Evolutionary conservation across 495 filamentous ascomycete species (phyloP).

Genomic region (Lentithecium fluviatile): DNA sequence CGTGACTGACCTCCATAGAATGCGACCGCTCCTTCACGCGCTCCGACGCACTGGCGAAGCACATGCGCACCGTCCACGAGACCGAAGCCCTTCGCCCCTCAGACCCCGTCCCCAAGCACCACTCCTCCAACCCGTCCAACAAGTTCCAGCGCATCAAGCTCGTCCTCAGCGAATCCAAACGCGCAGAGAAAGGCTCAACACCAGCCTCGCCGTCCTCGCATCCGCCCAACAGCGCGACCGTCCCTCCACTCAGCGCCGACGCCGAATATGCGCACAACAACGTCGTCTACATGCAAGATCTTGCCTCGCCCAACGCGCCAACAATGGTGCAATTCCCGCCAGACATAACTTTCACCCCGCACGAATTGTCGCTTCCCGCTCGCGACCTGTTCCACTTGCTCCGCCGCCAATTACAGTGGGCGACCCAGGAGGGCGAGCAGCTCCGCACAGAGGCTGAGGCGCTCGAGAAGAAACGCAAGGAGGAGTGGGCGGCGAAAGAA

Average conservation of each 20-base stretch:
- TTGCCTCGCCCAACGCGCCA: conserved; percentile 45
- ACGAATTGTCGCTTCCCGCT: conserved; percentile 68
- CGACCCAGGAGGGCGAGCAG: conserved; percentile 64
- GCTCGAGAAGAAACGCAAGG: conserved; percentile 64
- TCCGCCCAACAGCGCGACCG: conserved; percentile 26
- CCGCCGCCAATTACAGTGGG: conserved; percentile 78
- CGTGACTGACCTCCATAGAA: conserved; percentile 54
- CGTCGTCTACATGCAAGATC: conserved; percentile 41
- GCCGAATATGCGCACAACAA: conserved; percentile 42
- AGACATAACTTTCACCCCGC: conserved; percentile 66
- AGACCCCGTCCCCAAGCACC: conserved; percentile 80
- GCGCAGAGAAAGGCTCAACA: conserved; percentile 24
- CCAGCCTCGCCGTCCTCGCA: conserved; percentile 31
- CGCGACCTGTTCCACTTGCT: conserved; percentile 70
- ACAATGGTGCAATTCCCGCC: conserved; percentile 49
- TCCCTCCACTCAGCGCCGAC: conserved; percentile 17
- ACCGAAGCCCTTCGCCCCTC: conserved; percentile 86
- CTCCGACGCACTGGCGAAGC: conserved; percentile 91
- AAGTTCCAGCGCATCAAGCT: conserved; percentile 39
- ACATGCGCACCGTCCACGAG: conserved; percentile 98
- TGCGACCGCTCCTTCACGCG: conserved; percentile 97
- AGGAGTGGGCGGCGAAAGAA: conserved; percentile 87
- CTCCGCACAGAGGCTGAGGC: conserved; percentile 60
- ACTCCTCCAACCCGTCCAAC: conserved; percentile 51
- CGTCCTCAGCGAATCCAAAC: conserved; percentile 30